Evolutionary conservation across 305 asterid species (phyloP), one percentile per base, ranked within the genome.

Genomic region (Lippia alba): DNA sequence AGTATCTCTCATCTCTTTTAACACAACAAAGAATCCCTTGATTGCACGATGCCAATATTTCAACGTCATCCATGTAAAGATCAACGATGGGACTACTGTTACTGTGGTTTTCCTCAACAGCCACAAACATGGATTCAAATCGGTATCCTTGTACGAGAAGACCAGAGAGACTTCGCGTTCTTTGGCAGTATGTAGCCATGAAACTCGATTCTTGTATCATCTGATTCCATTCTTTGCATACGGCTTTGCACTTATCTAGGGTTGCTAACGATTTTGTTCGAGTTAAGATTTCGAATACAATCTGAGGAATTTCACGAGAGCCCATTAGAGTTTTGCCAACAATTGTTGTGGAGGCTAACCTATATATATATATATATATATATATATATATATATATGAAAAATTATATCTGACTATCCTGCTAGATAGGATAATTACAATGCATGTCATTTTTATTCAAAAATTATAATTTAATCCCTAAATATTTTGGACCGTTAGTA

Each of bases 181-280:
- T n/a, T 12, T 71, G 16, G 44, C 73, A 59, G 8, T 69, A 73
- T 4, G 2, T 6, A 4, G 75, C 24, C 79, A 61, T 69, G 76
- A 82, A 82, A 34, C 18, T 32, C 8, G 75, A 18, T 0, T 57
- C 69, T 3, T 49, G 15, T 0, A 54, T 54, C 12, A 76, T 10
- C 1, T 66, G 15, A 0, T 66, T 58, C 83, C n/a, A n/a, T n/a
- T 61, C 66, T 34, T 72, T 82, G 60, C 65, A 69, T 0, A 79
- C 78, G 0, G 61, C 12, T 45, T 60, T 81, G 79, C 82, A 74
- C 0, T 64, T 1, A 41, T 71, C 76, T 17, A 83, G 4, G 1
- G 74, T 75, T 53, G 44, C 40, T 12, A 76, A 41, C 0, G 67
- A 67, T n/a, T n/a, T n/a, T 12, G 30, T 24, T 39, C 74, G 40